Conservation (phyloP, 2,329 filamentous ascomycete genomes). For the Ophiosphaerella korrae region DNA sequence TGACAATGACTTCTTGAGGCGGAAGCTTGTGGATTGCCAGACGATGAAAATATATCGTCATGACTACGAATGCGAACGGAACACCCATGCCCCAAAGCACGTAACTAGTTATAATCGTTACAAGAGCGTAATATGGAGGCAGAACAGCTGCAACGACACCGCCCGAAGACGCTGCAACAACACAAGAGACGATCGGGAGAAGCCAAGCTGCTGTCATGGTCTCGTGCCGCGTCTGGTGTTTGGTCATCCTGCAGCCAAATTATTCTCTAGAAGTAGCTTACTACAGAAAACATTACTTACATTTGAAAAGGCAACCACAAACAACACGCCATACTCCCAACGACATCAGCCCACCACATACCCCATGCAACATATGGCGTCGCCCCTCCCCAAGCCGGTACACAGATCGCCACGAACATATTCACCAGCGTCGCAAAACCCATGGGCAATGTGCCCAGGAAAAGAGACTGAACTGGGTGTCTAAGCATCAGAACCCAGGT, state of each 20-base stretch:
- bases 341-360: conserved; percentile 56
- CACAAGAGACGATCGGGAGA: conserved; percentile 67
- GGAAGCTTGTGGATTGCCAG: conserved; percentile 69
- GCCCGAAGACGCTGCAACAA: conserved; percentile 69
- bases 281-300: conserved; percentile 5
- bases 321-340: conserved; percentile 50
- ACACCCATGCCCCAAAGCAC: conserved; percentile 70
- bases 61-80: conserved; percentile 63
- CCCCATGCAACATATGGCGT: conserved; percentile 53
- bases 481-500: conserved; percentile 70
- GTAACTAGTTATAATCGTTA: conserved; percentile 67
- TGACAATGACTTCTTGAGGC: conserved; percentile 69
- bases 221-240: conserved; percentile 30
- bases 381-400: conserved; percentile 62
- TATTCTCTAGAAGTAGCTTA: background rate
- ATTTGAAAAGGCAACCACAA: conserved; percentile 37
- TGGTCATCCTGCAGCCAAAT: conserved; percentile 29
- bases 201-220: conserved; percentile 68
- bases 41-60: conserved; percentile 73
- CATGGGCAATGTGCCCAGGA: conserved; percentile 71
- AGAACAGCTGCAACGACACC: conserved; percentile 65
- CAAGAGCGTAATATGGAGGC: conserved; percentile 59
- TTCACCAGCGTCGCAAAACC: conserved; percentile 70
- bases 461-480: conserved; percentile 70
- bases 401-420: conserved; percentile 66